These are phyloP conservation scores for Hericium coralloides DNA, from an alignment of 768 basidiomycete genomes.

Conservation along the genomic window DNA sequence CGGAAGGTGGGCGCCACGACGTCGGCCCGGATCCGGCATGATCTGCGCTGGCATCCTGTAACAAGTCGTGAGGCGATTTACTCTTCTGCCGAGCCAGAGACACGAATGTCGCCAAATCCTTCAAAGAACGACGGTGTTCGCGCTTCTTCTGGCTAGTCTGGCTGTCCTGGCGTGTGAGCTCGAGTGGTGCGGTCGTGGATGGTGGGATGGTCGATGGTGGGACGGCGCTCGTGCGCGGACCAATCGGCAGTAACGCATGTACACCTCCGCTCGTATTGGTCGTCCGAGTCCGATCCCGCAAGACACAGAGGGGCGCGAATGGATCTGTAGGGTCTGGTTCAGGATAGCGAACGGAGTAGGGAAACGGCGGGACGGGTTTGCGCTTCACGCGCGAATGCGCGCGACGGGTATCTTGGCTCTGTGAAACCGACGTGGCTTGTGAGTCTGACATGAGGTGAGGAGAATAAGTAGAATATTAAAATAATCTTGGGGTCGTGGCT, in stretches of 20 bases:
- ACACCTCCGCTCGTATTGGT: neutral
- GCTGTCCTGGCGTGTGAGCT: neutral
- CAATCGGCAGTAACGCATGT: neutral
- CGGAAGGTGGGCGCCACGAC: neutral
- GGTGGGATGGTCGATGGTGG: neutral
- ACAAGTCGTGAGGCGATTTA: neutral
- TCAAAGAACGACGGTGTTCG: neutral
- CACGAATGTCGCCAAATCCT: neutral
- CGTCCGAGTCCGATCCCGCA: constrained; percentile 39
- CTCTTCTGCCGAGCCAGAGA: neutral
- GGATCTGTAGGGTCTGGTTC: constrained; percentile 61
- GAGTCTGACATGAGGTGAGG: neutral
- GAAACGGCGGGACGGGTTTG: constrained; percentile 49
- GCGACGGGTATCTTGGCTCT: neutral
- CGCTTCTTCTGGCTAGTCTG: neutral
- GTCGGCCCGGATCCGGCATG: neutral
- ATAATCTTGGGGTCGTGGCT: neutral
- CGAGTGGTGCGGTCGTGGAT: neutral
- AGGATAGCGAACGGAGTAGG: constrained; percentile 49
- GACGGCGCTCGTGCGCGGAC: neutral
- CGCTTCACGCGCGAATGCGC: constrained; percentile 29
- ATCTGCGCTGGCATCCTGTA: neutral
- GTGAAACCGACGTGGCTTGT: neutral
- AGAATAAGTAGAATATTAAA: neutral
- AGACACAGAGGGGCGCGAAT: constrained; percentile 57